phyloP scores from a whole-genome alignment of 2,329 filamentous ascomycete species.

The Arthrobotrys sphaeroides region DNA sequence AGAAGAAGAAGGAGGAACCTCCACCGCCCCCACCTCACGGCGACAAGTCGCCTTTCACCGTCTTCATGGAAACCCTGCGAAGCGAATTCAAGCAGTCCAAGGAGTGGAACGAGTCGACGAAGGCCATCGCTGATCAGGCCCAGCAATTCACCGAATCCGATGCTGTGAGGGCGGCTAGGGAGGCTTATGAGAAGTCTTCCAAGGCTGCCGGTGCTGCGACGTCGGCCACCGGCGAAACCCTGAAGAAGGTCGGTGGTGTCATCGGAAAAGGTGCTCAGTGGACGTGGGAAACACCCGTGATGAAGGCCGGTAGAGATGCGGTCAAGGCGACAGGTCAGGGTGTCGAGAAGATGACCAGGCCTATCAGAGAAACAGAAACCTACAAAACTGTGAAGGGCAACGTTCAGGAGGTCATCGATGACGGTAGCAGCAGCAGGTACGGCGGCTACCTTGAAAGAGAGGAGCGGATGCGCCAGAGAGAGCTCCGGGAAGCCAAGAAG shows the following conservation, averaged over 20 bases:
- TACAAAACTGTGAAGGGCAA: conserved; percentile 75
- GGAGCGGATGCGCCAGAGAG: conserved; percentile 82
- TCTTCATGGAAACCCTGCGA: conserved; percentile 96
- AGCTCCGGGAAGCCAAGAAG: conserved; percentile 74
- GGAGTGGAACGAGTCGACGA: conserved; percentile 99
- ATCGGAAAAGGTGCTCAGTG: conserved; percentile 91
- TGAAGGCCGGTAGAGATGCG: conserved; percentile 88
- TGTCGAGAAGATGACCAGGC: conserved; percentile 92
- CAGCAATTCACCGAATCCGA: conserved; percentile 94
- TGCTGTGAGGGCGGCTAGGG: conserved; percentile 82
- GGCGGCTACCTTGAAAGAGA: conserved; percentile 98
- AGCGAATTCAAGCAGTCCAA: conserved; percentile 95
- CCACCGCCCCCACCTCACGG: conserved; percentile 95
- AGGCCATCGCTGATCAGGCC: conserved; percentile 86
- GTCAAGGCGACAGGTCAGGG: conserved; percentile 85
- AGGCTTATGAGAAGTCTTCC: conserved; percentile 86
- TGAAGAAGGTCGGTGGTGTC: conserved; percentile 84
- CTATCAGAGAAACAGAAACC: conserved; percentile 91
- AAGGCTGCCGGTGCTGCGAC: conserved; percentile 73
- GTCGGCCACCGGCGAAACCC: conserved; percentile 77
- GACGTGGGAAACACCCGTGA: conserved; percentile 95
- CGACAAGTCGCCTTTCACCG: conserved; percentile 98
- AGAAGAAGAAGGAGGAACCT: conserved; percentile 69
- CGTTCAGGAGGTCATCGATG: conserved; percentile 95
- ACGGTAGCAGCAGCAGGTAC: conserved; percentile 93